Evolutionary conservation across 805 yeast genomes (phyloP).

Genomic region (Wickerhamomyces hampshirensis): DNA sequence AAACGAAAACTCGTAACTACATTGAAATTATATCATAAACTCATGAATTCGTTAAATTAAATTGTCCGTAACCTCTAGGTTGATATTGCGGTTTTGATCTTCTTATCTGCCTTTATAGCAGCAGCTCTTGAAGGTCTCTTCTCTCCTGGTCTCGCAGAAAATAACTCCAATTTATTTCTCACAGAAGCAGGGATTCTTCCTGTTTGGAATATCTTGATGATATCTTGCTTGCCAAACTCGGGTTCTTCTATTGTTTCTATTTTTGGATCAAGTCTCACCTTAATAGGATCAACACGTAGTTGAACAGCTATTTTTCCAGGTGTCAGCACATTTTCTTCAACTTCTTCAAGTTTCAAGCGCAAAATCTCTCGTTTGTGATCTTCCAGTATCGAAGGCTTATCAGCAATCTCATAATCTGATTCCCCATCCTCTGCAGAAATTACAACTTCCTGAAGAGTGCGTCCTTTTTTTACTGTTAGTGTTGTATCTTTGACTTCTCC

Average conservation of each 20-base stretch:
- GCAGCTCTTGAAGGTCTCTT: neutral
- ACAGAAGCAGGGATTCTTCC: neutral
- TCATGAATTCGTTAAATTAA: no score
- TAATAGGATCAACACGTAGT: no score
- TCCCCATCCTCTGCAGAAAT: neutral
- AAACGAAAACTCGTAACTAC: no score
- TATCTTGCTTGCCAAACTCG: neutral
- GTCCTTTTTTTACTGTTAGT: neutral
- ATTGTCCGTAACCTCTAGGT: no score
- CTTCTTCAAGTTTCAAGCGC: neutral
- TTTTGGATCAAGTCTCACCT: neutral
- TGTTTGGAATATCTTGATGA: neutral
- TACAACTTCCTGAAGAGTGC: neutral
- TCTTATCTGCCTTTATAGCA: neutral
- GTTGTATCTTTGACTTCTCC: neutral
- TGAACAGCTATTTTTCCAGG: neutral
- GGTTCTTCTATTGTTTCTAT: neutral
- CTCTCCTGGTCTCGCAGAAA: neutral
- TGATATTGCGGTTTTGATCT: neutral
- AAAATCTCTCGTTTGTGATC: neutral
- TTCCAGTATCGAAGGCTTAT: neutral
- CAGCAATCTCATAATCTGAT: neutral
- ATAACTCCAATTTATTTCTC: neutral
- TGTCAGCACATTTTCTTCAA: neutral
- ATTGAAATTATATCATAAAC: no score